phyloP scores from a whole-genome alignment of 495 filamentous ascomycete genomes.

The Cercophora scortea region DNA sequence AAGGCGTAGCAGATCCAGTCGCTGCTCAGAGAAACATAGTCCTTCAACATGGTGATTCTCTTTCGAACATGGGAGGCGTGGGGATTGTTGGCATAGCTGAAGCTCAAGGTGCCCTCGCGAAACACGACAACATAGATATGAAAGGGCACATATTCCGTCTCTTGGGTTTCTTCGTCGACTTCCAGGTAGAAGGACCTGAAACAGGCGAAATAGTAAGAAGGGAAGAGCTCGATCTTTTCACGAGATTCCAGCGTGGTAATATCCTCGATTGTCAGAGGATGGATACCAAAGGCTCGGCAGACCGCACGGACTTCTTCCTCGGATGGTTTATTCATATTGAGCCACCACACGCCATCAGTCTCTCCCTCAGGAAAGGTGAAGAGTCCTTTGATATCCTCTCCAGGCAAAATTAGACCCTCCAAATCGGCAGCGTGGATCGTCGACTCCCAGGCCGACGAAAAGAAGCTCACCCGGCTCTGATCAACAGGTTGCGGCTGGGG shows the following conservation, averaged over 20 bases:
- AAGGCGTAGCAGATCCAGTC: slow-evolving; percentile 99
- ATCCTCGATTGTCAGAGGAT: slow-evolving; percentile 90
- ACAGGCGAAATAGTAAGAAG: slow-evolving; percentile 94
- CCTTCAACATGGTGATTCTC: slow-evolving; percentile 84
- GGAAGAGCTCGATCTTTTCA: slow-evolving; percentile 97
- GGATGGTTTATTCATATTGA: slow-evolving; percentile 84
- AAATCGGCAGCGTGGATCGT: slow-evolving; percentile 86
- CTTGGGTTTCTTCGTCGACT: slow-evolving; percentile 60
- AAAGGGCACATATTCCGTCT: slow-evolving; percentile 78
- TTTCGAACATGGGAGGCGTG: slow-evolving; percentile 84
- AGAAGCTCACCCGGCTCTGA: slow-evolving; percentile 83
- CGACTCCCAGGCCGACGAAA: slow-evolving; percentile 85
- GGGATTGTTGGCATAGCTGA: slow-evolving; percentile 76
- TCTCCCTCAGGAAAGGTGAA: slow-evolving; percentile 68
- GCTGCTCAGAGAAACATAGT: slow-evolving; percentile 84
- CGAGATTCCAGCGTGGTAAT: slow-evolving; percentile 89
- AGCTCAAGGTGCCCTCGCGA: slow-evolving; percentile 88
- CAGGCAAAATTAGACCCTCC: slow-evolving; percentile 78
- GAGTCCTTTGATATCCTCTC: slow-evolving; percentile 79
- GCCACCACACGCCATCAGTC: slow-evolving; percentile 82
- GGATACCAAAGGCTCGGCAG: slow-evolving; percentile 84
- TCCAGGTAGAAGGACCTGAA: slow-evolving; percentile 80
- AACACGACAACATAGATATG: slow-evolving; percentile 97
- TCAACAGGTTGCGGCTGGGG: slow-evolving; percentile 33
- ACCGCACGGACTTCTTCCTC: slow-evolving; percentile 85